Base-by-base conservation (phyloP, 164 flowering plant species). In the Kingdonia uniflora region DNA sequence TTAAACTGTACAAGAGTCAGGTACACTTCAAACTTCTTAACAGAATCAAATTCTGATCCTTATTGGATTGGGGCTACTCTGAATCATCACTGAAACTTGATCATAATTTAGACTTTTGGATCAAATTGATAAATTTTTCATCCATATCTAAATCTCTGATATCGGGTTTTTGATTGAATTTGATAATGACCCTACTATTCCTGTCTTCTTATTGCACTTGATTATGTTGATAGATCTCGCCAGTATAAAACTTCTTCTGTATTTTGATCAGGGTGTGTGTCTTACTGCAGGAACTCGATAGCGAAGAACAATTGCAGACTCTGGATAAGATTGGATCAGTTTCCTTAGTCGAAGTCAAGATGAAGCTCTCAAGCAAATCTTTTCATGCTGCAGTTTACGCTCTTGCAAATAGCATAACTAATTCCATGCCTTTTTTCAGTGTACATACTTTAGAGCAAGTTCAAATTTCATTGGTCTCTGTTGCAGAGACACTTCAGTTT, bases 401-500 rank as follows among this genome's bases (percentile, higher is more conserved):
- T 56, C 59, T 87, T 57, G 43, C 73, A 17, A 68, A 68, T 43
- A 64, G 78, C 57, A 17, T 74, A 52, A 51, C 67, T 11, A 63
- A 64, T 58, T 56, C 60, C 37, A 26, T 47, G 26, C 51, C 57
- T 6, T 65, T 76, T 52, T 65, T 56, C 43, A 59, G 64, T 22
- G 64, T 50, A 47, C 53, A 74, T 26, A 33, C 56, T 62, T 54
- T 68, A 37, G 88, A 76, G 52, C 38, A 63, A 22, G 39, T 75
- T 54, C 74, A 71, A 44, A 56, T 48, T 44, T 69, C 67, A 17
- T 74, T 92, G n/a, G 68, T 60, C 58, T 62, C 63, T 52, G 49
- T 75, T 42, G 91, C 83, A 19, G 81, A 75, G 42, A 83, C 74
- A 44, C 64, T 92, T 69, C 80, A 80, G 66, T 92, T 92, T 74